Evolutionary conservation across 352 stramenopile genomes (phyloP).

Genomic region (Achlya hypogyna): DNA sequence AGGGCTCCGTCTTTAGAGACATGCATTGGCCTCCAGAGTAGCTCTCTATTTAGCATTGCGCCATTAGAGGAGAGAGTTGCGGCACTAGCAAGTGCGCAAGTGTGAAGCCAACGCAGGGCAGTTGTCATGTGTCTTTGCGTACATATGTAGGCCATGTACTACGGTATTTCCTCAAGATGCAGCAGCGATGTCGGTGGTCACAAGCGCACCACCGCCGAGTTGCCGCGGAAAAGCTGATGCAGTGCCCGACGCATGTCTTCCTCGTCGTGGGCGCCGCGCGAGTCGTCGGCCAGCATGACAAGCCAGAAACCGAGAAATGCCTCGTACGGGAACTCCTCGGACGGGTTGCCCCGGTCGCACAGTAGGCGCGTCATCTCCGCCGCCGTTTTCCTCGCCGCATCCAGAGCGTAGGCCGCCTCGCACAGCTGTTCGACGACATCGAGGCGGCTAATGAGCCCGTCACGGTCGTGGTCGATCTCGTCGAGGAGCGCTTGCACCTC

Average conservation of each 20-base stretch:
- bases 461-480: slow-evolving; percentile 28
- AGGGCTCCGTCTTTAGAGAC: no score
- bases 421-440: slow-evolving; percentile 33
- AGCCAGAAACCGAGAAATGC: background rate
- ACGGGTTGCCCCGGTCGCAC: background rate
- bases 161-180: no score
- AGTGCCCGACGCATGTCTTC: background rate
- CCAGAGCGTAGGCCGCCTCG: background rate
- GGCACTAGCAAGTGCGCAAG: no score
- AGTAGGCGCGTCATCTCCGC: background rate
- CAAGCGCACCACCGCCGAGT: background rate
- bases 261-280: background rate
- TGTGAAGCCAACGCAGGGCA: no score
- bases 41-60: no score
- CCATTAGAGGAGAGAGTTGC: no score
- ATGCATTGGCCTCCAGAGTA: no score
- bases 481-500: slow-evolving; percentile 29
- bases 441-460: slow-evolving; percentile 40
- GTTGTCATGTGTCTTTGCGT: no score
- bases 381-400: background rate
- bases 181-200: background rate
- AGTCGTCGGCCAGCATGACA: background rate
- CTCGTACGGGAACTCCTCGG: background rate
- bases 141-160: no score
- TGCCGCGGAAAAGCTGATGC: background rate